Evolutionary conservation across 768 basidiomycete species (phyloP).

Genomic region (Phaeolepiota aurea): DNA sequence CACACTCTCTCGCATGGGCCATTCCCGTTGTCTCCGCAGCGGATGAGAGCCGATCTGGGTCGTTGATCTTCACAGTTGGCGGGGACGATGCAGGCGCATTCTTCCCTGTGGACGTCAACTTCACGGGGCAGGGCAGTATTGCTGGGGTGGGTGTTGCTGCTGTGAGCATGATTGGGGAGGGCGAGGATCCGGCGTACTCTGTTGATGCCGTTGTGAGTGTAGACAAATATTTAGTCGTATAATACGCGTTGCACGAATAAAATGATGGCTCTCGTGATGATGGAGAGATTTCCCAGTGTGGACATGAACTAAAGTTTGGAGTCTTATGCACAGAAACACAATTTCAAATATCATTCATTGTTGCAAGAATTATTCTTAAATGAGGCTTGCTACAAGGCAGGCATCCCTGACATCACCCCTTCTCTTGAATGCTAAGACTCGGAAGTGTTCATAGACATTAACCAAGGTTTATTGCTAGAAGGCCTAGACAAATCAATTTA

Average conservation of each 20-base stretch:
- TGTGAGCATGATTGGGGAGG: slow-evolving; percentile 45
- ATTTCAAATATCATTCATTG: too few species aligned
- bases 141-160: slow-evolving; percentile 63
- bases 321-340: too few species aligned
- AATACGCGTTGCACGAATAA: slow-evolving; percentile 5
- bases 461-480: too few species aligned
- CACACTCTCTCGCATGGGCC: slow-evolving; percentile 81
- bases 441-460: too few species aligned
- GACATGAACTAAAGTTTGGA: too few species aligned
- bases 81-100: slow-evolving; percentile 79
- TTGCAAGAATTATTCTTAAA: too few species aligned
- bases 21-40: slow-evolving; percentile 57
- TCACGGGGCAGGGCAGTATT: slow-evolving; percentile 74
- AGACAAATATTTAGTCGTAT: slow-evolving; percentile 54
- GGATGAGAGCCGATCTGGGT: slow-evolving; percentile 63
- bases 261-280: not conserved
- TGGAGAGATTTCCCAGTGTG: not conserved
- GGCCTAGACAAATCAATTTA: too few species aligned
- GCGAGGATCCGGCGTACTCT: slow-evolving; percentile 33
- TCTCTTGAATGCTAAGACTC: too few species aligned
- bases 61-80: slow-evolving; percentile 83
- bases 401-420: too few species aligned
- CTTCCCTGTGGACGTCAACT: slow-evolving; percentile 87
- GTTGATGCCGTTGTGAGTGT: slow-evolving; percentile 43
- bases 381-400: too few species aligned